These are phyloP conservation scores for Tolypocladium ovalisporum DNA, from an alignment of 2,329 filamentous ascomycete genomes.

Conservation along the genomic window DNA sequence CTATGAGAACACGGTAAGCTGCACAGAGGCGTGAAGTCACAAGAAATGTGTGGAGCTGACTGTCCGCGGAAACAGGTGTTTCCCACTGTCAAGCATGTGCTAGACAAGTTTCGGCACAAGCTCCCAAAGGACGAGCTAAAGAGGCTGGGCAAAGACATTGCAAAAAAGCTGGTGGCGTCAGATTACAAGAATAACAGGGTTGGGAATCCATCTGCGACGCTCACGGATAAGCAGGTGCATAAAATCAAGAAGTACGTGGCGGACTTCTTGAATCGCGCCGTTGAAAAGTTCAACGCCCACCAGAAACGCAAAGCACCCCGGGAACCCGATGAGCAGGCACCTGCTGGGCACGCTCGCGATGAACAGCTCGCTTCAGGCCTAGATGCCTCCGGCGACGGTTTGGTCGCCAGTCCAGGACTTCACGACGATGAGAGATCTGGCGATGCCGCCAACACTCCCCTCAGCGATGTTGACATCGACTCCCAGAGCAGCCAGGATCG, in stretches of 20 bases:
- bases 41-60: not conserved
- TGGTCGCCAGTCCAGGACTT: slow-evolving; percentile 7
- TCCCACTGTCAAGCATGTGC: slow-evolving; percentile 73
- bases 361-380: slow-evolving; percentile 6
- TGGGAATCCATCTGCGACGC: slow-evolving; percentile 57
- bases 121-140: slow-evolving; percentile 70
- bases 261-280: slow-evolving; percentile 78
- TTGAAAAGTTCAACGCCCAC: slow-evolving; percentile 59
- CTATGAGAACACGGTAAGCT: slow-evolving; percentile 80
- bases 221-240: slow-evolving; percentile 67
- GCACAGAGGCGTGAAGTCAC: not conserved
- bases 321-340: not conserved
- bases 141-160: slow-evolving; percentile 53
- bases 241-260: slow-evolving; percentile 77
- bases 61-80: slow-evolving; percentile 49
- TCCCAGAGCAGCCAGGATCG: slow-evolving; percentile 38
- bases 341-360: not conserved
- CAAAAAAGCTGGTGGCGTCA: slow-evolving; percentile 81
- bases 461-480: slow-evolving; percentile 30
- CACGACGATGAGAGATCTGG: slow-evolving; percentile 3
- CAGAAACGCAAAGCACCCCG: slow-evolving; percentile 43
- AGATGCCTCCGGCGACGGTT: not conserved
- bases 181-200: slow-evolving; percentile 90
- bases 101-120: slow-evolving; percentile 79
- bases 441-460: slow-evolving; percentile 22